These are phyloP conservation scores for Boletellus emodensis DNA, from an alignment of 768 basidiomycete species.

Conservation along the genomic window DNA sequence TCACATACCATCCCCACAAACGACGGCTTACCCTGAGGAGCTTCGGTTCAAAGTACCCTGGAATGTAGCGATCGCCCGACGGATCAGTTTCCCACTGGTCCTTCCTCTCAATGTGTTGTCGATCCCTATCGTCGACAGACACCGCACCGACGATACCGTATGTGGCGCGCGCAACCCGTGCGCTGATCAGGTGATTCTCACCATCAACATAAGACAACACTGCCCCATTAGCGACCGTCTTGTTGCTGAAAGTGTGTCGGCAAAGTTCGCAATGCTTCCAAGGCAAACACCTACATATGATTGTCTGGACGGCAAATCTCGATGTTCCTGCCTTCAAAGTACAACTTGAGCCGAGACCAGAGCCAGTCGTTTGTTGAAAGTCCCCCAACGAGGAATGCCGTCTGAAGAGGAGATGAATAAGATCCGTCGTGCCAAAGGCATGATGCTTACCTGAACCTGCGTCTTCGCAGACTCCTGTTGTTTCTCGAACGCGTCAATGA, in stretches of 20 bases:
- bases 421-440: no score
- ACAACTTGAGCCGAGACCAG: no score
- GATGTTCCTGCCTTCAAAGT: no score
- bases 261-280: no score
- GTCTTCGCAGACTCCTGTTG: constrained; percentile 1
- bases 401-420: no score
- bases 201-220: constrained; percentile 1
- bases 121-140: background rate
- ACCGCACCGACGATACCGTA: background rate
- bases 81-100: constrained; percentile 8
- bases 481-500: no score
- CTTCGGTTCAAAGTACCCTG: constrained; percentile 13
- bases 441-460: no score
- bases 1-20: background rate
- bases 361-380: no score
- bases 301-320: no score
- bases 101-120: constrained; percentile 8
- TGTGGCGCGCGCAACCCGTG: constrained; percentile 1
- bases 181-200: background rate
- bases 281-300: no score
- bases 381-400: no score
- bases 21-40: constrained; percentile 3
- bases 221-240: constrained; percentile 7
- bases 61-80: constrained; percentile 6
- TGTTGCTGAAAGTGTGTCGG: constrained; percentile 6